Evolutionary conservation across 73 alveolate genomes (phyloP).

Genomic region (Breviolum minutum): DNA sequence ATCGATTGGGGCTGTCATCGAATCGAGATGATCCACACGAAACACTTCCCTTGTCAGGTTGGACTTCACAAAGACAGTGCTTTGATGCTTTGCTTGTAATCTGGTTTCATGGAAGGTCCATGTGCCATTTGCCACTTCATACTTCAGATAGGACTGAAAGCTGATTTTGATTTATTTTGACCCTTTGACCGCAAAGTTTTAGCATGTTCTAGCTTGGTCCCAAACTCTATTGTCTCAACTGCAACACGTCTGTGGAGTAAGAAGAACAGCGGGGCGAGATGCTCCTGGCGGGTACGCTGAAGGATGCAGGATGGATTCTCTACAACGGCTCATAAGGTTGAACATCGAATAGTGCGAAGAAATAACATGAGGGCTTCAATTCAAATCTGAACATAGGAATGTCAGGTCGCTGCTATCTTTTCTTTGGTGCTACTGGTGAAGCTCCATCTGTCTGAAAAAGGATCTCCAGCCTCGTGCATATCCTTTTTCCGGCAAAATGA

Average conservation of each 20-base stretch:
- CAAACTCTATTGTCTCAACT: constrained; percentile 58
- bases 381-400: too few species aligned
- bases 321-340: neutral
- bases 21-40: too few species aligned
- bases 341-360: neutral
- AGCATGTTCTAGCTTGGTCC: neutral
- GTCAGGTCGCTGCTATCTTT: too few species aligned
- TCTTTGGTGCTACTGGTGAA: too few species aligned
- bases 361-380: too few species aligned
- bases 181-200: too few species aligned
- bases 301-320: neutral
- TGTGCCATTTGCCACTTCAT: neutral
- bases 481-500: too few species aligned
- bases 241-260: constrained; percentile 76
- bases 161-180: too few species aligned
- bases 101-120: neutral
- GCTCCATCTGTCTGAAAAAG: too few species aligned
- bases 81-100: neutral
- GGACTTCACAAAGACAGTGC: neutral
- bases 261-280: constrained; percentile 71
- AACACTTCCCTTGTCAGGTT: too few species aligned
- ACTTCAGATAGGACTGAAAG: neutral
- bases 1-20: too few species aligned
- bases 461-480: too few species aligned
- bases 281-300: constrained; percentile 32